phyloP scores from a whole-genome alignment of 1,139 yeast genomes.

The Meyerozyma guilliermondii region DNA sequence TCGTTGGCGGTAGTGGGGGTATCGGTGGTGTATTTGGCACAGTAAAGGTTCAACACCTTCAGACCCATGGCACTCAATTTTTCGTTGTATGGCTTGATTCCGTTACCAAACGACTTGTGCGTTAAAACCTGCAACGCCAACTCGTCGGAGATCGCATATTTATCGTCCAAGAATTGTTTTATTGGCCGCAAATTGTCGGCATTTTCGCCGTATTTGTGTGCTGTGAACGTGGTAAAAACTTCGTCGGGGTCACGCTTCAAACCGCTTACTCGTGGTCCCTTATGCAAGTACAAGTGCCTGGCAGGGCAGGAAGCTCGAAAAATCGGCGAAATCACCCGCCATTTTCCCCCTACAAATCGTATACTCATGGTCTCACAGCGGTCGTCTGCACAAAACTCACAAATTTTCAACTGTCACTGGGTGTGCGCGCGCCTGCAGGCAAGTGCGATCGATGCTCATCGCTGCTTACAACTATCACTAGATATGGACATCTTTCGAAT shows the following conservation, averaged over 20 bases:
- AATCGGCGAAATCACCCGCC: background rate
- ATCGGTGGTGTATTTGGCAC: constrained; percentile 48
- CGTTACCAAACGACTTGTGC: constrained; percentile 92
- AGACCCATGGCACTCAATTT: constrained; percentile 76
- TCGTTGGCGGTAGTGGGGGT: constrained; percentile 22
- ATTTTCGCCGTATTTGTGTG: constrained; percentile 54
- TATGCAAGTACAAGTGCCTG: constrained; percentile 30
- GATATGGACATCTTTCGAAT: constrained; percentile 95
- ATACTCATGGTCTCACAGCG: constrained; percentile 2
- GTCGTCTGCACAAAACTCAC: constrained; percentile 3
- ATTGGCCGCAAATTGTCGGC: constrained; percentile 45
- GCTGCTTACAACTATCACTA: constrained; percentile 4
- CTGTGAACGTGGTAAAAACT: constrained; percentile 52
- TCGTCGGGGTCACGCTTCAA: constrained; percentile 71
- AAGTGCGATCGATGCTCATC: background rate
- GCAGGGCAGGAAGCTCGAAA: background rate
- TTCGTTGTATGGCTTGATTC: constrained; percentile 82
- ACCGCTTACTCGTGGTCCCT: constrained; percentile 66
- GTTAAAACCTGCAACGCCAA: constrained; percentile 75
- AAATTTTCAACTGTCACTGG: background rate
- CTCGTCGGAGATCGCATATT: constrained; percentile 46
- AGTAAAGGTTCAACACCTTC: constrained; percentile 58
- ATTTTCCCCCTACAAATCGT: background rate
- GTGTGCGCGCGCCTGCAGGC: constrained; percentile 1
- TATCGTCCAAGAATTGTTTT: constrained; percentile 39